phyloP scores from a whole-genome alignment of 2,329 filamentous ascomycete genomes.

The Penicillium oxalicum region DNA sequence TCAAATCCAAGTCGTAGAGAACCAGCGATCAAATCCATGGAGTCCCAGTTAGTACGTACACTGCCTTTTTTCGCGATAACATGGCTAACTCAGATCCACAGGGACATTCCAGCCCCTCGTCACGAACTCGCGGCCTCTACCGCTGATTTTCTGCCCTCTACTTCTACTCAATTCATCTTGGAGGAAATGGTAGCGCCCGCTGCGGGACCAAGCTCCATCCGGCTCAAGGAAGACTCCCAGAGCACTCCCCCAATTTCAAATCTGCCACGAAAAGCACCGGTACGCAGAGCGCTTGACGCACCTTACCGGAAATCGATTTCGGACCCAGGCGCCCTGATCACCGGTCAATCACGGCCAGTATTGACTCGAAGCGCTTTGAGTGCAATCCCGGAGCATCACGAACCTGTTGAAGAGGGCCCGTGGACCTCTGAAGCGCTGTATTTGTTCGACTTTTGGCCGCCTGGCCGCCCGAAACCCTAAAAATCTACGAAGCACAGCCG shows the following conservation, averaged over 20 bases:
- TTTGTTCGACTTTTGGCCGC: slow-evolving; percentile 41
- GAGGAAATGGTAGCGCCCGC: slow-evolving; percentile 19
- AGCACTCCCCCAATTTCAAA: neutral
- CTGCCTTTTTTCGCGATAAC: neutral
- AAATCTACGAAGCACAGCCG: slow-evolving; percentile 4
- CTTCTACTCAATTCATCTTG: slow-evolving; percentile 25
- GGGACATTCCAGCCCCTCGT: neutral
- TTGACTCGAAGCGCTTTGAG: slow-evolving; percentile 17
- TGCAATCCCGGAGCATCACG: slow-evolving; percentile 11
- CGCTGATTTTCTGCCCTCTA: slow-evolving; percentile 24
- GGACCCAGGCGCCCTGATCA: slow-evolving; percentile 28
- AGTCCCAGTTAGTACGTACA: slow-evolving; percentile 29
- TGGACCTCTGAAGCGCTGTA: slow-evolving; percentile 40
- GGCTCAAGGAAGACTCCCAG: neutral
- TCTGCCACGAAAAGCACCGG: neutral
- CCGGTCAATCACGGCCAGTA: slow-evolving; percentile 11
- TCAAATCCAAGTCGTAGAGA: slow-evolving; percentile 3
- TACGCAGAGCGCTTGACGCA: slow-evolving; percentile 9
- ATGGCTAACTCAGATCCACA: slow-evolving; percentile 9
- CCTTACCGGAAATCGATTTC: slow-evolving; percentile 31
- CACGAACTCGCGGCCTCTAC: slow-evolving; percentile 9
- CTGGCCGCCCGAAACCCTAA: slow-evolving; percentile 31
- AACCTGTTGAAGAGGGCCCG: slow-evolving; percentile 29
- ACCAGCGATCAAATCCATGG: slow-evolving; percentile 3
- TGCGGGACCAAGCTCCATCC: neutral